Evolutionary conservation across 1,284 basidiomycete species (phyloP), one percentile per base, ranked within the genome.

Genomic region (Coniophora puteana): DNA sequence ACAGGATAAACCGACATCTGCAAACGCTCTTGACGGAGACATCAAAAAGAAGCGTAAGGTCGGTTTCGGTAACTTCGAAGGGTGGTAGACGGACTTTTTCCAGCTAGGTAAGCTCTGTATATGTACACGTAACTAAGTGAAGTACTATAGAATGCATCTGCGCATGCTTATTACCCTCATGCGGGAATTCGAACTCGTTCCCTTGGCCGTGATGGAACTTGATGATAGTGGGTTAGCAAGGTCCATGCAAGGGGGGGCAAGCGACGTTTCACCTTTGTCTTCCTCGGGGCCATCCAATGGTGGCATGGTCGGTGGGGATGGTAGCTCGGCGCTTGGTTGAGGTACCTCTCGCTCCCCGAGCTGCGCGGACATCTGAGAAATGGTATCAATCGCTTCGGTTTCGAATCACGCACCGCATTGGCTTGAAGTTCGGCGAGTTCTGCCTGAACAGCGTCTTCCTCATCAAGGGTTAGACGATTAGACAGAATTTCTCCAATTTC

Each of bases 401-500:
- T 10, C 12, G 4, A 30, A 30, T 25, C 36, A 59, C 71, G 40
- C 33, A 83, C 76, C 37, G 74, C 66, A 54, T 85, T 81, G 20
- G 62, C 63, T 58, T 94, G 80, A 14, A 97, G 62, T 39, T 72
- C 68, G 24, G 63, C 69, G 26, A 97, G 69, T 58, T 99, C 95
- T 4, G 69, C 70, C 56, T 94, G 89, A 0, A 99, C 95, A 8
- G 82, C 87, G 38, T 96, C 93, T 59, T 99, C 95, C 43, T 99
- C 96, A 41, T 95, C 93, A 4, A 83, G 61, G 1, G 87, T 85
- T 52, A 99, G 78, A 24, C 72, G 81, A 48, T 86, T 88, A 26
- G 85, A 78, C 13, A 99, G 71, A 69, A 94, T 81, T 58, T 92
- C 85, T 53, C 89, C 80, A 47, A 99, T 87, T 76, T 99, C 95